phyloP scores from a whole-genome alignment of 805 yeast genomes.

The Cyberlindnera euphorbiiphila region DNA sequence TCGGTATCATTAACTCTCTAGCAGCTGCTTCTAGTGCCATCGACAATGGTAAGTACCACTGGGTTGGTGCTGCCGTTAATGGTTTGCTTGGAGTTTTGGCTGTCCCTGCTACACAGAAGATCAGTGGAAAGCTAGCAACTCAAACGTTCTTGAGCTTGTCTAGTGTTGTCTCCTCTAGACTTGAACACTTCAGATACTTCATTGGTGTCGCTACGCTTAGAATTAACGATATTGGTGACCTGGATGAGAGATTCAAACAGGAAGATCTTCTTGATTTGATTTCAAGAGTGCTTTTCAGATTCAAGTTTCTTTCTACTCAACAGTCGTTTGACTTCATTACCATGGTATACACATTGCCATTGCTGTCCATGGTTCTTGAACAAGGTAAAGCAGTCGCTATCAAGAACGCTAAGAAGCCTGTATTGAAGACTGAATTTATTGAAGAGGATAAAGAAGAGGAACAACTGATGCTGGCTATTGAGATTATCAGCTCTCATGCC shows the following conservation, averaged over 20 bases:
- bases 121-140: slow-evolving; percentile 43
- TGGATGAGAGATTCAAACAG: slow-evolving; percentile 43
- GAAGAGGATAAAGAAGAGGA: slow-evolving; percentile 91
- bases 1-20: slow-evolving; percentile 52
- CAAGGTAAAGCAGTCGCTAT: slow-evolving; percentile 57
- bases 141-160: slow-evolving; percentile 55
- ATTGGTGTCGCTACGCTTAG: slow-evolving; percentile 72
- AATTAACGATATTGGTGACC: slow-evolving; percentile 40
- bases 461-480: slow-evolving; percentile 71
- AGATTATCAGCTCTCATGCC: slow-evolving; percentile 64
- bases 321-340: slow-evolving; percentile 64
- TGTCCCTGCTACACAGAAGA: slow-evolving; percentile 29
- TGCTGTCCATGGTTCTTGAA: slow-evolving; percentile 63
- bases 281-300: slow-evolving; percentile 67
- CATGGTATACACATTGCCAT: slow-evolving; percentile 70
- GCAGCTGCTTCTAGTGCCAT: slow-evolving; percentile 44
- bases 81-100: slow-evolving; percentile 44
- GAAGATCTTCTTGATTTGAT: slow-evolving; percentile 53
- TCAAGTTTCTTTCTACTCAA: slow-evolving; percentile 73
- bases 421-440: slow-evolving; percentile 59
- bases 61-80: slow-evolving; percentile 70
- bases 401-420: slow-evolving; percentile 48
- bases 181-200: slow-evolving; percentile 46
- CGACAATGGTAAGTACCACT: slow-evolving; percentile 59
- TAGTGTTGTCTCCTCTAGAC: slow-evolving; percentile 44